Percentiles rank a stretch among this genome's conserved stretches.
These are phyloP conservation scores for Bolboschoenus planiculmis DNA, from an alignment of 176 grass and related monocot species.

Conservation along the genomic window DNA sequence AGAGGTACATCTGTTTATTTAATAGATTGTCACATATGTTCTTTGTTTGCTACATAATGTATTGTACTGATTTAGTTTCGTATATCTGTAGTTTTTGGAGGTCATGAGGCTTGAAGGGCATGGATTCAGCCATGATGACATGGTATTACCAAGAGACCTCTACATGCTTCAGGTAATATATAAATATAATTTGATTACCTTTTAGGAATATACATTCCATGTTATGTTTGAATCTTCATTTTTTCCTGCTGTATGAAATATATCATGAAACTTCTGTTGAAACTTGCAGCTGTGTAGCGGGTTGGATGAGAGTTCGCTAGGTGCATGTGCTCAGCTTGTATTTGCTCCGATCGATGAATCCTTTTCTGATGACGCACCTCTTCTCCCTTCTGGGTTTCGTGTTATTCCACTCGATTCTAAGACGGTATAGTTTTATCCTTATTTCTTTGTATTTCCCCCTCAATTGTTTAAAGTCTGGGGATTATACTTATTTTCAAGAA, in stretches of 20 bases:
- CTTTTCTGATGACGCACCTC: conserved; percentile 79
- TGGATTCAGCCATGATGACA: conserved; percentile 67
- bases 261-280: neutral
- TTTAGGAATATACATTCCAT: neutral
- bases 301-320: conserved; percentile 66
- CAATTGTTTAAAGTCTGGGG: conserved; percentile 30
- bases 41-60: neutral
- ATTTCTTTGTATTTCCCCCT: neutral
- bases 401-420: conserved; percentile 78
- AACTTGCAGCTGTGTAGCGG: conserved; percentile 64
- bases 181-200: neutral
- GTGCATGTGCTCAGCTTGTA: conserved; percentile 78
- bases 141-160: conserved; percentile 70
- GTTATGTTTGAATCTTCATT: neutral
- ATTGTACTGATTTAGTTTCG: neutral
- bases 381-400: conserved; percentile 87
- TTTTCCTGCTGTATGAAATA: neutral
- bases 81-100: conserved; percentile 64
- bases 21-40: neutral
- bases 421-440: conserved; percentile 25
- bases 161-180: conserved; percentile 67
- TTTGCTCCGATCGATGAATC: conserved; percentile 96
- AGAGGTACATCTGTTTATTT: conserved; percentile 45
- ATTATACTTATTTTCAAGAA: neutral
- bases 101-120: conserved; percentile 87